Evolutionary conservation across 2,329 filamentous ascomycete genomes (phyloP).

Genomic region (Neobulgaria alba): DNA sequence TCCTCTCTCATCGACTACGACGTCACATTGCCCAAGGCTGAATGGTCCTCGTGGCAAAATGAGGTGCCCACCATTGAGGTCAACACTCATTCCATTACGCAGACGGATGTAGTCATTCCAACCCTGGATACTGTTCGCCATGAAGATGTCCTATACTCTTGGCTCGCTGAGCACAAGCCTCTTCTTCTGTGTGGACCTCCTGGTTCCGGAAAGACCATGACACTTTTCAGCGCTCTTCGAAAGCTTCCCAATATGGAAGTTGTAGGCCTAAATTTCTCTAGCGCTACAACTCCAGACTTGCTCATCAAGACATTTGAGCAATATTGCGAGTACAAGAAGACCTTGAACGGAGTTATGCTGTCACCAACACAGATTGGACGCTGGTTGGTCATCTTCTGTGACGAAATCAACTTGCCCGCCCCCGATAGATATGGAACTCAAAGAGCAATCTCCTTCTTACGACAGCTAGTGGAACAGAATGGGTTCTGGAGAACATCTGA

Average conservation of each 20-base stretch:
- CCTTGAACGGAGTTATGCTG: conserved; percentile 87
- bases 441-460: conserved; percentile 91
- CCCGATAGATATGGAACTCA: conserved; percentile 98
- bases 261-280: conserved; percentile 98
- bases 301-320: conserved; percentile 99
- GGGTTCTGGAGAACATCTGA: conserved; percentile 98
- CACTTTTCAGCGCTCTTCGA: conserved; percentile 89
- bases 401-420: conserved; percentile 97
- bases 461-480: conserved; percentile 96
- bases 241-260: conserved; percentile 99
- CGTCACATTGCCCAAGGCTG: conserved; percentile 73
- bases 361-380: conserved; percentile 93
- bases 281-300: conserved; percentile 93
- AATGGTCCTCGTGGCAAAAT: conserved; percentile 91
- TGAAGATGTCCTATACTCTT: conserved; percentile 98
- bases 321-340: conserved; percentile 99
- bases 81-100: conserved; percentile 95
- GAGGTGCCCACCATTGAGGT: conserved; percentile 92
- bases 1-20: conserved; percentile 95
- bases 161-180: conserved; percentile 97
- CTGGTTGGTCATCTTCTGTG: conserved; percentile 98
- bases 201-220: conserved; percentile 99
- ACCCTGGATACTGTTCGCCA: conserved; percentile 96
- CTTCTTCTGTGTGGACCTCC: conserved; percentile 93
- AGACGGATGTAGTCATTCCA: conserved; percentile 97